phyloP scores from a whole-genome alignment of 2,329 filamentous ascomycete genomes.

The Pleomassaria siparia region DNA sequence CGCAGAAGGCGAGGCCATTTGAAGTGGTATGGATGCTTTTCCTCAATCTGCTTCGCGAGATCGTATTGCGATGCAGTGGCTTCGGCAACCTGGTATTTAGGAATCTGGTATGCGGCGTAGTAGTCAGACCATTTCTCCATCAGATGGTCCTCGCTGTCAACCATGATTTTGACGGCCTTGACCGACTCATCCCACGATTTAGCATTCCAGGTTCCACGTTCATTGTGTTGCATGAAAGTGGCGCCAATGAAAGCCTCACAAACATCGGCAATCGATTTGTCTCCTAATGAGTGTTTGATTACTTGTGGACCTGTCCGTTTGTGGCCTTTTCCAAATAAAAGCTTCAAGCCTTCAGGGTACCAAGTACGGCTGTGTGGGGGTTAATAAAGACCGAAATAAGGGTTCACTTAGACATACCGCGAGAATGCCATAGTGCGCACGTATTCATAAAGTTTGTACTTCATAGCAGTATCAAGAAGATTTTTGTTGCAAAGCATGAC shows the following conservation, averaged over 20 bases:
- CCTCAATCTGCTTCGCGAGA: constrained; percentile 65
- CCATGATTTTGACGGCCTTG: constrained; percentile 68
- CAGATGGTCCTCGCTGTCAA: constrained; percentile 67
- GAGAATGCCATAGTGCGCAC: constrained; percentile 83
- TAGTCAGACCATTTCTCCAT: constrained; percentile 75
- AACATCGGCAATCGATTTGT: constrained; percentile 93
- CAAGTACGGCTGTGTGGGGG: constrained; percentile 64
- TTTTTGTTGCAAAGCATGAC: constrained; percentile 88
- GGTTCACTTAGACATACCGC: constrained; percentile 48
- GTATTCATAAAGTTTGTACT: constrained; percentile 69
- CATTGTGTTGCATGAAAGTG: constrained; percentile 62
- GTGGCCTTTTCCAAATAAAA: constrained; percentile 70
- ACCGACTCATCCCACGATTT: constrained; percentile 62
- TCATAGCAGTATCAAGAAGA: constrained; percentile 73
- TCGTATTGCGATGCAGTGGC: constrained; percentile 69
- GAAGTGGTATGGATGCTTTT: constrained; percentile 67
- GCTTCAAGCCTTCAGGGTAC: constrained; percentile 80
- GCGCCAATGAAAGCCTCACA: constrained; percentile 94
- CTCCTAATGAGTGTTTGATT: constrained; percentile 67
- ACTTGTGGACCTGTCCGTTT: constrained; percentile 52
- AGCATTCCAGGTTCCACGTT: constrained; percentile 43
- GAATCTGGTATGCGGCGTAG: constrained; percentile 65
- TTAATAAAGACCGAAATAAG: constrained; percentile 14
- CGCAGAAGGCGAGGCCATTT: constrained; percentile 72
- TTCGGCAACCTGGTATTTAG: constrained; percentile 67